These are phyloP conservation scores for Balamuthia mandrillaris DNA, from an alignment of 208 protist species.

Conservation along the genomic window DNA sequence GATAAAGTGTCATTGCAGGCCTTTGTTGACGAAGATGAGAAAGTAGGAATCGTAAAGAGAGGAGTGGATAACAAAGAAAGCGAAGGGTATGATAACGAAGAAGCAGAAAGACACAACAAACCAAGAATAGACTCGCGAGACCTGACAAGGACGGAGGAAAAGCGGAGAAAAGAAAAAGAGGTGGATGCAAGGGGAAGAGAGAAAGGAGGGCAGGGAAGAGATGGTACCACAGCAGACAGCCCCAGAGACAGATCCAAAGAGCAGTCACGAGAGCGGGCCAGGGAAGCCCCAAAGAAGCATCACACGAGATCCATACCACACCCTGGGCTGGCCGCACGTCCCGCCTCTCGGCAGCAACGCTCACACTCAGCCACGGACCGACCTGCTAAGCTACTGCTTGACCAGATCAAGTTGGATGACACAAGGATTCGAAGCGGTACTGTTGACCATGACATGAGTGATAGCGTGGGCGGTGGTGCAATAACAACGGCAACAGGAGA, in stretches of 20 bases:
- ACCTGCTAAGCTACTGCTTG: too few relatives aligned
- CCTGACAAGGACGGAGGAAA: neutral
- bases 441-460: too few relatives aligned
- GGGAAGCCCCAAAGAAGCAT: neutral
- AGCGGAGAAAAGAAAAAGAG: neutral
- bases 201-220: neutral
- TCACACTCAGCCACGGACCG: too few relatives aligned
- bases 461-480: too few relatives aligned
- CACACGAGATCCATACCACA: too few relatives aligned
- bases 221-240: neutral
- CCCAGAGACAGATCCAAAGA: neutral
- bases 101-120: neutral
- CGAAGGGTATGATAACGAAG: neutral
- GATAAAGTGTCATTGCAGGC: neutral
- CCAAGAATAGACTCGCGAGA: neutral
- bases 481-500: too few relatives aligned
- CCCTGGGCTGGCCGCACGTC: too few relatives aligned
- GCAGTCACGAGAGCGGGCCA: neutral
- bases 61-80: neutral
- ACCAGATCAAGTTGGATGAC: too few relatives aligned
- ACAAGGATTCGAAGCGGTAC: too few relatives aligned
- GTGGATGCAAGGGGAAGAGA: neutral
- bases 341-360: too few relatives aligned
- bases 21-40: neutral
- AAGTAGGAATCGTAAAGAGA: neutral